Conservation (phyloP, 2,329 filamentous ascomycete genomes). For the Fusarium tupiense region DNA sequence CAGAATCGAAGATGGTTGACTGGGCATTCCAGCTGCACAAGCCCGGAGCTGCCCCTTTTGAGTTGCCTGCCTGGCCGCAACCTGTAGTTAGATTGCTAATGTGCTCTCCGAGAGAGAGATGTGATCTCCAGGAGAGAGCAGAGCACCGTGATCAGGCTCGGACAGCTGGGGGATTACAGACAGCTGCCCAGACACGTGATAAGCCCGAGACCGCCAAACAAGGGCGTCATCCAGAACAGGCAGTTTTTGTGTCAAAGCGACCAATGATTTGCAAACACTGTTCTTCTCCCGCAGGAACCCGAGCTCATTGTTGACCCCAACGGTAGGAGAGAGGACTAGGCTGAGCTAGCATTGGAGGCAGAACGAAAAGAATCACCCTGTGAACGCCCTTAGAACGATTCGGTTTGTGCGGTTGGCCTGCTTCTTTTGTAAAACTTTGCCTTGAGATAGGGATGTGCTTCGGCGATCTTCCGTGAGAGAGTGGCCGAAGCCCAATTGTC, state of each 20-base stretch:
- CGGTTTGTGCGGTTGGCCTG: conserved; percentile 11
- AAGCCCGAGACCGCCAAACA: conserved; percentile 36
- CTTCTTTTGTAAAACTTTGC: conserved; percentile 22
- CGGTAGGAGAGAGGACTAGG: conserved; percentile 6
- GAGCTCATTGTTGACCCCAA: conserved; percentile 36
- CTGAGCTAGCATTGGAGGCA: conserved; percentile 1
- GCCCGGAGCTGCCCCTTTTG: conserved; percentile 44
- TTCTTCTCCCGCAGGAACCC: conserved; percentile 33
- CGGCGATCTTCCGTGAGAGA: conserved; percentile 26
- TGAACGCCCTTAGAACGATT: neutral
- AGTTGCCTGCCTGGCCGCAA: conserved; percentile 49
- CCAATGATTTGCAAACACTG: conserved; percentile 33
- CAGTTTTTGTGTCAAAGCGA: conserved; percentile 36
- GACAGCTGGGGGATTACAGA: conserved; percentile 25
- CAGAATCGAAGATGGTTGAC: conserved; percentile 45
- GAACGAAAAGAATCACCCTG: neutral
- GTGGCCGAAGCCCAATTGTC: neutral
- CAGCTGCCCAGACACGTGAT: conserved; percentile 38
- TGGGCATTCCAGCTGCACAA: conserved; percentile 50
- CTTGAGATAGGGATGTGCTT: conserved; percentile 7
- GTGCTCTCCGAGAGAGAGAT: conserved; percentile 39
- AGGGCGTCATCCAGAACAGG: conserved; percentile 37
- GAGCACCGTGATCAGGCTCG: conserved; percentile 13
- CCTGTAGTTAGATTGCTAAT: conserved; percentile 44
- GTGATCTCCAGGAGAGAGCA: conserved; percentile 18